Evolutionary conservation across 345 rosid genomes (phyloP), one percentile per base, ranked within the genome.

Genomic region (Populus ilicifolia): DNA sequence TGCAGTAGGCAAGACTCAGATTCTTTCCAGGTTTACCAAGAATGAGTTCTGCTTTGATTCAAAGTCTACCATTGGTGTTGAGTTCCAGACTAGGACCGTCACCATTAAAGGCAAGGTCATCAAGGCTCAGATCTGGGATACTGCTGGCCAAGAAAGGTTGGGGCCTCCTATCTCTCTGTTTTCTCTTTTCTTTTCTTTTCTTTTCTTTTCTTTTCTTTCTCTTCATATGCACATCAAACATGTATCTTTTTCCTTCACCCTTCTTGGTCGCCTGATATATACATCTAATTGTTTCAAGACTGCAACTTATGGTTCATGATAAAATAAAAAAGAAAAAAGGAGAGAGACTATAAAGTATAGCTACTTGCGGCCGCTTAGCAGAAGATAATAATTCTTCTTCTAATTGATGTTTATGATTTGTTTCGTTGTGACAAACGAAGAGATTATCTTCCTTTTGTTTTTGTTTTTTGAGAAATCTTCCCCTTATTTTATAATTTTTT

Each of bases 61-160:
- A 1, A 92, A 92, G 83, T 89, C 97, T 29, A 92, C 97, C 75
- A 92, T 92, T 73, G 97, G 97, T 1, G 97, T 92, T 10, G 97
- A 92, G 91, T 92, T 92, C 80, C 93, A 90, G 82, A 90, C 93
- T 23, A 83, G 96, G 21, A 91, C 92, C 10, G 80, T 91, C 86
- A 87, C 85, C 75, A 85, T 88, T 36, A 87, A 88, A 0, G 81
- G 83, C 46, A 91, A 90, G 75, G 83, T 90, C 84, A 82, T 93
- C 76, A 93, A 91, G 84, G 94, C 96, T 78, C 98, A 93, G 93
- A 93, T 93, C 92, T 93, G 98, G 98, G 96, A 93, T 77, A 91
- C 98, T 39, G 98, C 98, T 72, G 98, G 98, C 78, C 98, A 93
- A 80, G 98, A 93, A 86, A 91, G 98, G 98, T 93, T 71, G 38